These are phyloP conservation scores for Aurinia saxatilis DNA, from an alignment of 345 rosid species.

Conservation along the genomic window DNA sequence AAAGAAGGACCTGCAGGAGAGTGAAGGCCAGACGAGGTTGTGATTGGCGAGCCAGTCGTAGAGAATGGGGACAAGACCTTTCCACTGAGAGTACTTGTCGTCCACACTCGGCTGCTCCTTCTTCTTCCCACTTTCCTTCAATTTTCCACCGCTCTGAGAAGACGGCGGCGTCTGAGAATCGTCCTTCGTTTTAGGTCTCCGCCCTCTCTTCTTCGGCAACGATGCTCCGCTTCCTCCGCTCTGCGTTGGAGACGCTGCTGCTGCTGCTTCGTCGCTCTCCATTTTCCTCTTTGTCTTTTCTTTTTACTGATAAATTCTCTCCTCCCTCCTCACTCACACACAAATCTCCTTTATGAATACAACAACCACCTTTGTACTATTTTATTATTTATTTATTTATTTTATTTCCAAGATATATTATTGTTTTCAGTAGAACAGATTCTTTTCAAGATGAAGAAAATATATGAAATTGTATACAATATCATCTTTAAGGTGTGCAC, in stretches of 20 bases:
- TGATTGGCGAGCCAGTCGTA: slow-evolving; percentile 99
- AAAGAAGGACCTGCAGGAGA: slow-evolving; percentile 74
- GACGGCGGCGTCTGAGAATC: slow-evolving; percentile 45
- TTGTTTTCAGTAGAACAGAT: too few relatives aligned
- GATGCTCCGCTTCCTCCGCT: slow-evolving; percentile 28
- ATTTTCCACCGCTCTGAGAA: slow-evolving; percentile 22
- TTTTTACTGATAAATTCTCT: not conserved
- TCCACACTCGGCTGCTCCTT: slow-evolving; percentile 54
- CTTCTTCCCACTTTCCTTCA: slow-evolving; percentile 27
- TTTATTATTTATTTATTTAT: not conserved
- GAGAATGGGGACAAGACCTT: slow-evolving; percentile 86
- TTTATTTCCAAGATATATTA: too few relatives aligned
- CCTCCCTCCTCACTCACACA: not conserved
- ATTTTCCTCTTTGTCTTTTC: not conserved
- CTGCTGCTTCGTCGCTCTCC: slow-evolving; percentile 35
- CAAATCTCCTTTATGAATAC: not conserved
- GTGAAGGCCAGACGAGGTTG: slow-evolving; percentile 99
- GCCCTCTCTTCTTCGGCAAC: slow-evolving; percentile 75
- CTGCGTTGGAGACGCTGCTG: slow-evolving; percentile 20
- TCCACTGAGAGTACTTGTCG: slow-evolving; percentile 94
- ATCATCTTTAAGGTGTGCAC: too few relatives aligned
- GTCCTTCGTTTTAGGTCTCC: slow-evolving; percentile 83
- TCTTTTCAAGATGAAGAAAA: too few relatives aligned
- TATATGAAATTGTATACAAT: too few relatives aligned
- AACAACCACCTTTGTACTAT: not conserved